phyloP scores from a whole-genome alignment of 257 asterid genomes.

The Fraxinus americana region DNA sequence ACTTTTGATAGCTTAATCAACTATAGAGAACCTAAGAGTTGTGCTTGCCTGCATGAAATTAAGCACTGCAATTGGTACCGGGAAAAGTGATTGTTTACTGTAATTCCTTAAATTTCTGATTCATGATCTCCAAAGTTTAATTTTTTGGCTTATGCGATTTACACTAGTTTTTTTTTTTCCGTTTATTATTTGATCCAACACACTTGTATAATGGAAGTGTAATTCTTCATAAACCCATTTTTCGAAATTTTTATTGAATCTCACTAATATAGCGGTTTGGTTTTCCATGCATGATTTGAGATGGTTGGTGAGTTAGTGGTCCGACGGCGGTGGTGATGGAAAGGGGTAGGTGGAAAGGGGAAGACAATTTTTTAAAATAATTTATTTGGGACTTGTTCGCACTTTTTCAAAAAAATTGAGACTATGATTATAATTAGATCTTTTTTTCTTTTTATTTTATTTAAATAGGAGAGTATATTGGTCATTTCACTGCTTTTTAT shows the following conservation, averaged over 20 bases:
- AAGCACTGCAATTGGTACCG: conserved; percentile 7
- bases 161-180: neutral
- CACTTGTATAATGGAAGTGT: neutral
- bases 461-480: no score
- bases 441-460: no score
- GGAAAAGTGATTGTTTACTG: neutral
- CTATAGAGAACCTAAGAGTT: neutral
- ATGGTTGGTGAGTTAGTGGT: no score
- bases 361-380: no score
- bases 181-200: neutral
- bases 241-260: neutral
- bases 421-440: no score
- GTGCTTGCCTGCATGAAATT: conserved; percentile 1
- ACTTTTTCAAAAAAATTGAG: no score
- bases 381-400: no score
- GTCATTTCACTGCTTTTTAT: no score
- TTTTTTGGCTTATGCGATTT: neutral
- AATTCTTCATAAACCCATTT: neutral
- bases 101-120: conserved; percentile 6
- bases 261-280: no score
- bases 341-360: no score
- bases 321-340: no score
- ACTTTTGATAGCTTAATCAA: conserved; percentile 14
- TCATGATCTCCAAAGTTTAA: neutral
- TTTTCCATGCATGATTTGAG: no score